Evolutionary conservation across 148 eudicot species (phyloP).

Genomic region (Dysphania ambrosioides): DNA sequence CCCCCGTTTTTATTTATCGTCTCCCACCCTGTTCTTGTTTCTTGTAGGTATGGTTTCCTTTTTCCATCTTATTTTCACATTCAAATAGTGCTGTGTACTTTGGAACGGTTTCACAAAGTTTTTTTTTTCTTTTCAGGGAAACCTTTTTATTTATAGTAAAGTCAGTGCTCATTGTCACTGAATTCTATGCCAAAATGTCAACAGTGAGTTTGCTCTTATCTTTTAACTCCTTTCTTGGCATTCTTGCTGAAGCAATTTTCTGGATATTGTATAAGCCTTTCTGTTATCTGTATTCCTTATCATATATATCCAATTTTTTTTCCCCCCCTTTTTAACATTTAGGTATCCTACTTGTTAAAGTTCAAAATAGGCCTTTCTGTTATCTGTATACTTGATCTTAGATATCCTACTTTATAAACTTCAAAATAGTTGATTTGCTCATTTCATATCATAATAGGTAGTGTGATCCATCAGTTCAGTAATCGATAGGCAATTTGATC

Average conservation of each 20-base stretch:
- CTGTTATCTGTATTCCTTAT: no score
- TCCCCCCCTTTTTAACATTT: no score
- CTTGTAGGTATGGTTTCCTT: conserved; percentile 1
- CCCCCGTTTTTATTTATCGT: conserved; percentile 3
- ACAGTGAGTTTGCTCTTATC: conserved; percentile 1
- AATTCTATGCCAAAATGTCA: conserved; percentile 1
- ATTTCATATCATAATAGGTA: neutral
- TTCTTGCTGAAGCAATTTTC: neutral
- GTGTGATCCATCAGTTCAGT: neutral
- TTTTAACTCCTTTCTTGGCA: conserved; percentile 12
- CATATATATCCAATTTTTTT: no score
- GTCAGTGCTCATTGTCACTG: conserved; percentile 8
- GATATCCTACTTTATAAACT: no score
- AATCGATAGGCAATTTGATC: neutral
- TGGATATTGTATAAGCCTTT: no score
- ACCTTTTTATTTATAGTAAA: neutral
- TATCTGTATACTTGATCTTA: neutral
- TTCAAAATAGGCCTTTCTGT: neutral
- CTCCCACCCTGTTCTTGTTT: no score
- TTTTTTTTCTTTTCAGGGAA: neutral
- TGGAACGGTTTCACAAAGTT: neutral
- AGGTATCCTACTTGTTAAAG: no score
- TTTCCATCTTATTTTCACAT: conserved; percentile 6
- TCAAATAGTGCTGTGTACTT: conserved; percentile 16
- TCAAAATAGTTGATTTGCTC: neutral